Conservation (phyloP, 345 rosid species). For the Boechera stricta region DNA sequence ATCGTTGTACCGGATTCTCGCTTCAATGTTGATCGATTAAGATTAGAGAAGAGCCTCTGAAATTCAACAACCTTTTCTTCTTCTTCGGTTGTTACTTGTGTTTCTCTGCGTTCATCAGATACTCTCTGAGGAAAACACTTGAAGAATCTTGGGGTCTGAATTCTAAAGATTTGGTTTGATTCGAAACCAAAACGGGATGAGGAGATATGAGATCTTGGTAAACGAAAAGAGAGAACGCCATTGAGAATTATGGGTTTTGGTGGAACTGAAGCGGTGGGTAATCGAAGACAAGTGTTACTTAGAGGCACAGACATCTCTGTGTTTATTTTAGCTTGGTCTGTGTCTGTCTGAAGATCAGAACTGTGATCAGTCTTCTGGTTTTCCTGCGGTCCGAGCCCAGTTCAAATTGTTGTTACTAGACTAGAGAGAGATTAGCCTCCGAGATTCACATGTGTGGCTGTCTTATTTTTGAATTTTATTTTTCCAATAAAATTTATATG, state of each 20-base stretch:
- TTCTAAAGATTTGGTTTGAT: conserved; percentile 18
- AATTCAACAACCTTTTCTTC: conserved; percentile 44
- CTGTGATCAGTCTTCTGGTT: conserved; percentile 38
- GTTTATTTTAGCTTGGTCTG: conserved; percentile 9
- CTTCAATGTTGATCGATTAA: conserved; percentile 72
- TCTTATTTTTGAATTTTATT: conserved; percentile 23
- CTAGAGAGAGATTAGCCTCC: conserved; percentile 18
- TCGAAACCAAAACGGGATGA: conserved; percentile 17
- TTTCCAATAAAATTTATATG: neutral
- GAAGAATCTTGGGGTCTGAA: conserved; percentile 35
- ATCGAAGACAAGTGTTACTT: conserved; percentile 32
- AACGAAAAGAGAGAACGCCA: conserved; percentile 11
- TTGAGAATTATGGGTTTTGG: conserved; percentile 16
- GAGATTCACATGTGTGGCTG: conserved; percentile 43
- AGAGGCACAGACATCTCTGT: conserved; percentile 39
- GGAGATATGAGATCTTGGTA: conserved; percentile 17
- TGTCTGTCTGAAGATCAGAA: conserved; percentile 33
- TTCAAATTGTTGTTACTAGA: conserved; percentile 23
- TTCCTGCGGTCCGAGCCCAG: conserved; percentile 12
- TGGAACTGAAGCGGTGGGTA: conserved; percentile 19
- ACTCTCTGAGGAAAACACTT: conserved; percentile 55
- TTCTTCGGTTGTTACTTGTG: conserved; percentile 32
- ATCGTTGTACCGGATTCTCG: conserved; percentile 74
- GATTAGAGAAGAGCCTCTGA: conserved; percentile 90
- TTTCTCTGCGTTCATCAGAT: conserved; percentile 43